Percentiles rank a stretch among this genome's conserved stretches.
Conservation (phyloP, 2,329 filamentous ascomycete genomes). For the Metarhizium robertsii region DNA sequence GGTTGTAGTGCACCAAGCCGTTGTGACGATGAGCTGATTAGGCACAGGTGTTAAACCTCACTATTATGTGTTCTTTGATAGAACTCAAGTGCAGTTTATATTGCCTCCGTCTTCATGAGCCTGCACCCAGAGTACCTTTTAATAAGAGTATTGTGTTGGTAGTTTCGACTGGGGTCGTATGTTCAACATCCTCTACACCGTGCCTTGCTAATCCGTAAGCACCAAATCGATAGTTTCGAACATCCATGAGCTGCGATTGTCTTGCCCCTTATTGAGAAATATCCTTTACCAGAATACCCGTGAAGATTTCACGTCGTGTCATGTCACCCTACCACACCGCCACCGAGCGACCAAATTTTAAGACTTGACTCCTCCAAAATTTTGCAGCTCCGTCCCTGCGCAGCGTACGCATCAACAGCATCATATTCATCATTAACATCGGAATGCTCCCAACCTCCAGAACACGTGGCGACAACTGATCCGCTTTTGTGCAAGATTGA, state of each 20-base stretch:
- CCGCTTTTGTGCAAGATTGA: conserved; percentile 43
- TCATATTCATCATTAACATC: not conserved
- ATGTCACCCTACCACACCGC: not conserved
- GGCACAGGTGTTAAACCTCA: not conserved
- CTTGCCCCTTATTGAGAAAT: too few relatives aligned
- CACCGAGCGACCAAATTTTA: conserved; percentile 6
- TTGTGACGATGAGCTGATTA: not conserved
- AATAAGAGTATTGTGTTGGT: not conserved
- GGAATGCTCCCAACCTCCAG: conserved; percentile 40
- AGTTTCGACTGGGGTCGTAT: not conserved
- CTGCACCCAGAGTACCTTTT: not conserved
- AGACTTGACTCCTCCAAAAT: conserved; percentile 7
- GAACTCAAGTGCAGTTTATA: not conserved
- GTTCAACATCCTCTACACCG: not conserved
- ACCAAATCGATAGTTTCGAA: not conserved
- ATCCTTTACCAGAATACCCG: too few relatives aligned
- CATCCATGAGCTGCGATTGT: too few relatives aligned
- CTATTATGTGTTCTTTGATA: not conserved
- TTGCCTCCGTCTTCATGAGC: not conserved
- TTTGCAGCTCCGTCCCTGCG: not conserved
- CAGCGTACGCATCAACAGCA: not conserved
- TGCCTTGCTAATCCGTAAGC: not conserved
- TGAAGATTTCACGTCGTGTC: not conserved
- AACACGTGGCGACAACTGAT: conserved; percentile 47
- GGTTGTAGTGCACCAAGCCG: not conserved